Evolutionary conservation across 129 eudicot genomes (phyloP).

Genomic region (Erigeron canadensis): DNA sequence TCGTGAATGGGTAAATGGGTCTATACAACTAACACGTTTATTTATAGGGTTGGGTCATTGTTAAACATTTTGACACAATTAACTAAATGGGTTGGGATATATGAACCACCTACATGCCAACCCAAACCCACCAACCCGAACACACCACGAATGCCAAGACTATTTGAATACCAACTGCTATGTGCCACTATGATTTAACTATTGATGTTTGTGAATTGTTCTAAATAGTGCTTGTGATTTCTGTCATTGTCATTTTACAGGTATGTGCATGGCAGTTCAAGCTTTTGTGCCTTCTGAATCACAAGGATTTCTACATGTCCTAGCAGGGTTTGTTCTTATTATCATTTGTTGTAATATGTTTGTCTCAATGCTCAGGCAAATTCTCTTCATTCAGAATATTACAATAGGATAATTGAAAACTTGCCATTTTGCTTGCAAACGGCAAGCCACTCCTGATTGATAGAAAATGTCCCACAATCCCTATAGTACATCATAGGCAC

Average conservation of each 20-base stretch:
- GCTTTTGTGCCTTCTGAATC: constrained; percentile 63
- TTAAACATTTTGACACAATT: no score
- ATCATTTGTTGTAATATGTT: not conserved
- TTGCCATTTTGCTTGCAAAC: not conserved
- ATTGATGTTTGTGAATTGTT: not conserved
- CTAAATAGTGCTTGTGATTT: not conserved
- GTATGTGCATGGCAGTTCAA: constrained; percentile 95
- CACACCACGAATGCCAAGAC: no score
- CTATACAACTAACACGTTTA: no score
- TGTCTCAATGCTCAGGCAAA: not conserved
- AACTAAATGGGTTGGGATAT: no score
- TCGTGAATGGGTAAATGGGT: no score
- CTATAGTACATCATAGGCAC: no score
- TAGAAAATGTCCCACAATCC: no score
- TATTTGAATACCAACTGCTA: not conserved
- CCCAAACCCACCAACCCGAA: no score
- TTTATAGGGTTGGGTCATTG: no score
- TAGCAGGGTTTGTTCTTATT: constrained; percentile 60
- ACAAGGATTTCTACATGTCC: constrained; percentile 56
- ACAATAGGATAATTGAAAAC: no score
- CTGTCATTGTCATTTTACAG: constrained; percentile 29
- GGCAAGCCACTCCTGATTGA: not conserved
- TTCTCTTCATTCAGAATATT: not conserved
- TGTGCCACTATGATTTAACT: not conserved
- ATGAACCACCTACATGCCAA: no score